Evolutionary conservation across 495 filamentous ascomycete species (phyloP).

Genomic region (Parachaetomium inaequale): DNA sequence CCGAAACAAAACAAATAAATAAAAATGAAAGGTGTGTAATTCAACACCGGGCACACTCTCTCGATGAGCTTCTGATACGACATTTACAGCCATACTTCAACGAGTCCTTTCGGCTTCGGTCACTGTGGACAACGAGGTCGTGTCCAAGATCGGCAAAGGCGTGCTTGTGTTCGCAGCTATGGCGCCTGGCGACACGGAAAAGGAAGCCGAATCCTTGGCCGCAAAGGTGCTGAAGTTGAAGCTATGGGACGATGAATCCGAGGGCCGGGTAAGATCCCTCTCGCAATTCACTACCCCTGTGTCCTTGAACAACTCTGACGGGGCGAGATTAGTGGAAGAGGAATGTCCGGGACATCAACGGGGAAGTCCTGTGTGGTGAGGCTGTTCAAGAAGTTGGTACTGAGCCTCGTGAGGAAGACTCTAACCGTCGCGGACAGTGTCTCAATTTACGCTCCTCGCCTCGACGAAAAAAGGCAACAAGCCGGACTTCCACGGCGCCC

Average conservation of each 20-base stretch:
- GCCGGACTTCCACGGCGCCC: constrained; percentile 90
- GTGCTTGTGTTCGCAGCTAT: constrained; percentile 90
- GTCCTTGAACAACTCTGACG: constrained; percentile 18
- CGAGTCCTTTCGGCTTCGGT: constrained; percentile 97
- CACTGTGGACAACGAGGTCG: constrained; percentile 84
- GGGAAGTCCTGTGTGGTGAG: constrained; percentile 88
- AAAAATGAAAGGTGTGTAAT: constrained; percentile 33
- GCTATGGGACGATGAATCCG: constrained; percentile 79
- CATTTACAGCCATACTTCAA: constrained; percentile 78
- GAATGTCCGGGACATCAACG: constrained; percentile 79
- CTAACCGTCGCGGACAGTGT: constrained; percentile 57
- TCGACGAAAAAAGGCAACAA: constrained; percentile 91
- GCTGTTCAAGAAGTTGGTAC: neutral
- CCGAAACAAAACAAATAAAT: neutral
- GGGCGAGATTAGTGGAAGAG: constrained; percentile 67
- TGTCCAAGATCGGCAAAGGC: constrained; percentile 87
- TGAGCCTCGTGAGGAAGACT: neutral
- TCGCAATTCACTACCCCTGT: neutral
- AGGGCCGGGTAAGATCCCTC: constrained; percentile 47
- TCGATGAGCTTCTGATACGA: neutral
- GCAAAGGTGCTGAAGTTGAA: constrained; percentile 83
- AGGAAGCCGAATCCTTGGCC: constrained; percentile 80
- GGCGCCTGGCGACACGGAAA: constrained; percentile 82
- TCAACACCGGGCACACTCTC: neutral
- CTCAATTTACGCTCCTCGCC: constrained; percentile 93